A percentile compares a stretch with the other conserved stretches of the same genome.
These are phyloP conservation scores for Yarrowia sp. DNA, from an alignment of 805 yeast species.

Conservation along the genomic window DNA sequence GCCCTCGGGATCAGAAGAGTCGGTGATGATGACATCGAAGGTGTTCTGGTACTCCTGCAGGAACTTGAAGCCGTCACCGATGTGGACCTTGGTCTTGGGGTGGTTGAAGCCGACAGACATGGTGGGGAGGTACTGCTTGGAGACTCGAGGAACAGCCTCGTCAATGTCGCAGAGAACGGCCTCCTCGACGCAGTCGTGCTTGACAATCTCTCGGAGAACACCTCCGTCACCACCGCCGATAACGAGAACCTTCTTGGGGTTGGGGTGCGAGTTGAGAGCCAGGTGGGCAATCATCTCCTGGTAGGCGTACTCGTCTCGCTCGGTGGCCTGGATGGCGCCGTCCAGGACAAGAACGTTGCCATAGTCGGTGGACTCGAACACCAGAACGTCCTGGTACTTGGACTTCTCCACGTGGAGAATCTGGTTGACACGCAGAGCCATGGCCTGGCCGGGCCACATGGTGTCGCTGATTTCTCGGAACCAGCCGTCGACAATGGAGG, in stretches of 20 bases:
- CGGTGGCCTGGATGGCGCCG: conserved; percentile 93
- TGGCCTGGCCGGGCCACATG: conserved; percentile 84
- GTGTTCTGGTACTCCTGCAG: conserved; percentile 77
- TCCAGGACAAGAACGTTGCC: conserved; percentile 95
- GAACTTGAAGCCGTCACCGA: conserved; percentile 98
- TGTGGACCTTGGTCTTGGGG: conserved; percentile 85
- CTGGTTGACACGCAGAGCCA: conserved; percentile 60
- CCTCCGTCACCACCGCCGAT: conserved; percentile 99
- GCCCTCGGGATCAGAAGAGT: conserved; percentile 97
- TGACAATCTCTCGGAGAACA: conserved; percentile 89
- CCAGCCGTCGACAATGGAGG: conserved; percentile 63
- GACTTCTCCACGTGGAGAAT: conserved; percentile 67
- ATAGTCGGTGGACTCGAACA: conserved; percentile 87
- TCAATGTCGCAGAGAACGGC: conserved; percentile 94
- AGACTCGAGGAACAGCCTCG: conserved; percentile 82
- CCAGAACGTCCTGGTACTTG: conserved; percentile 78
- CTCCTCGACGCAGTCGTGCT: conserved; percentile 81
- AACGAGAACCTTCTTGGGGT: conserved; percentile 89
- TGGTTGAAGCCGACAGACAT: conserved; percentile 81
- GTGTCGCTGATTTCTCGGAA: conserved; percentile 71
- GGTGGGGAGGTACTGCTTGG: conserved; percentile 83
- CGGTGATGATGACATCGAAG: conserved; percentile 94
- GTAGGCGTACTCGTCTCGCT: conserved; percentile 89
- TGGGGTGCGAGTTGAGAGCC: conserved; percentile 88
- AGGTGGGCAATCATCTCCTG: conserved; percentile 98